Evolutionary conservation across 371 early-diverging fungal species (phyloP).

Genomic region (Mortierella sp.): DNA sequence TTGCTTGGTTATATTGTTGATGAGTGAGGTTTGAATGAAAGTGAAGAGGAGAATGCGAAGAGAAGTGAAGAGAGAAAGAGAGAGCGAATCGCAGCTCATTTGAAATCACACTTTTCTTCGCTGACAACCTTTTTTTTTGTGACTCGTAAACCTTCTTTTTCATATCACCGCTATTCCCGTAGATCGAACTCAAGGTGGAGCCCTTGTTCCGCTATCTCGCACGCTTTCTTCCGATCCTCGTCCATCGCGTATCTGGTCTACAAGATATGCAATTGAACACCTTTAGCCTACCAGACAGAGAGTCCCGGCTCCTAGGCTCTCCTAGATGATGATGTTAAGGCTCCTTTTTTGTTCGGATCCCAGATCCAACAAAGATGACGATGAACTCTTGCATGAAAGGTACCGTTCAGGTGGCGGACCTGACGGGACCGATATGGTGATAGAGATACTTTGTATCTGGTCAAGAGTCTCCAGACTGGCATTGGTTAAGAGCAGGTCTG

Average conservation of each 20-base stretch:
- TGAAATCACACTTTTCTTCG: background rate
- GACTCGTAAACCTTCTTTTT: conserved; percentile 6
- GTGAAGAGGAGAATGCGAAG: background rate
- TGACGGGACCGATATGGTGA: too few species aligned
- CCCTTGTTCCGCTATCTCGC: too few species aligned
- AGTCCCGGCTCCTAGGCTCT: background rate
- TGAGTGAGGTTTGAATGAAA: background rate
- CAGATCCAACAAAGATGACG: too few species aligned
- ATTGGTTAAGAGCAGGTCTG: too few species aligned
- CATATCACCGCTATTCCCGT: background rate
- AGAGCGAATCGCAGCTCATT: background rate
- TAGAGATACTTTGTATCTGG: too few species aligned
- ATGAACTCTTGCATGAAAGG: too few species aligned
- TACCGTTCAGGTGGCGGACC: too few species aligned
- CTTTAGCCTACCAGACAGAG: too few species aligned
- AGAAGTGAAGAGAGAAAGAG: background rate
- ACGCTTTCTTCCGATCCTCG: background rate
- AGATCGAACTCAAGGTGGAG: background rate
- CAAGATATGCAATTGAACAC: too few species aligned
- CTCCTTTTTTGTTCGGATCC: too few species aligned
- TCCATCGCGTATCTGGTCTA: too few species aligned
- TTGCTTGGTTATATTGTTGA: background rate
- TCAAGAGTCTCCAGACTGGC: too few species aligned
- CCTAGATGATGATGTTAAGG: background rate
- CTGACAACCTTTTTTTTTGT: background rate